Conservation (phyloP, 108 stramenopile genomes). For the Nitzschia inconspicua region DNA sequence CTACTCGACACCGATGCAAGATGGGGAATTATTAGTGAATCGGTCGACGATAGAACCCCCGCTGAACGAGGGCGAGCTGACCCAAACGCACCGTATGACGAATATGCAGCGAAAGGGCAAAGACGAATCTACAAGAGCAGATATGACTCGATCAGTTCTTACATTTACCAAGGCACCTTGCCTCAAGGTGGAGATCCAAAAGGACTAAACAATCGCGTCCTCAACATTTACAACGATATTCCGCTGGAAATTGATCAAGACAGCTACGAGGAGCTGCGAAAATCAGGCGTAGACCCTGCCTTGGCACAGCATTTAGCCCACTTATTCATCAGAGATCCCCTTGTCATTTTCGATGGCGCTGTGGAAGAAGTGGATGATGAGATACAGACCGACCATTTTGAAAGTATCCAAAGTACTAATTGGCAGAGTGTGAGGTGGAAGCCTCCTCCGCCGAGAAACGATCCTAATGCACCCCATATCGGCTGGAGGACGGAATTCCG, state of each 20-base stretch:
- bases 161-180: slow-evolving; percentile 77
- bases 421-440: slow-evolving; percentile 99
- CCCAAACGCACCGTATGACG: slow-evolving; percentile 58
- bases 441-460: slow-evolving; percentile 93
- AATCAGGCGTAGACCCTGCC: slow-evolving; percentile 87
- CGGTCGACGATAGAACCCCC: slow-evolving; percentile 92
- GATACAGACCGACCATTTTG: slow-evolving; percentile 95
- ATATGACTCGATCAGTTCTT: slow-evolving; percentile 94
- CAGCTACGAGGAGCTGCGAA: slow-evolving; percentile 64
- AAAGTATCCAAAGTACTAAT: slow-evolving; percentile 98
- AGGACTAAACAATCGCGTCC: slow-evolving; percentile 57
- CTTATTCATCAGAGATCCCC: slow-evolving; percentile 95
- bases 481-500: slow-evolving; percentile 99
- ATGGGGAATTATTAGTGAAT: slow-evolving; percentile 95
- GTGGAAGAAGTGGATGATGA: slow-evolving; percentile 94
- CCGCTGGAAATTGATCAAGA: slow-evolving; percentile 85
- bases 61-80: slow-evolving; percentile 85
- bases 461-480: slow-evolving; percentile 89
- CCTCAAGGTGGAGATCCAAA: slow-evolving; percentile 26
- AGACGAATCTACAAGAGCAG: slow-evolving; percentile 91
- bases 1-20: slow-evolving; percentile 95
- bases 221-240: slow-evolving; percentile 94
- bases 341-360: slow-evolving; percentile 94
- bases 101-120: slow-evolving; percentile 61
- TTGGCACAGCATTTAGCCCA: slow-evolving; percentile 95